phyloP scores from a whole-genome alignment of 2,329 filamentous ascomycete species.

The Mollisiaceae sp. region DNA sequence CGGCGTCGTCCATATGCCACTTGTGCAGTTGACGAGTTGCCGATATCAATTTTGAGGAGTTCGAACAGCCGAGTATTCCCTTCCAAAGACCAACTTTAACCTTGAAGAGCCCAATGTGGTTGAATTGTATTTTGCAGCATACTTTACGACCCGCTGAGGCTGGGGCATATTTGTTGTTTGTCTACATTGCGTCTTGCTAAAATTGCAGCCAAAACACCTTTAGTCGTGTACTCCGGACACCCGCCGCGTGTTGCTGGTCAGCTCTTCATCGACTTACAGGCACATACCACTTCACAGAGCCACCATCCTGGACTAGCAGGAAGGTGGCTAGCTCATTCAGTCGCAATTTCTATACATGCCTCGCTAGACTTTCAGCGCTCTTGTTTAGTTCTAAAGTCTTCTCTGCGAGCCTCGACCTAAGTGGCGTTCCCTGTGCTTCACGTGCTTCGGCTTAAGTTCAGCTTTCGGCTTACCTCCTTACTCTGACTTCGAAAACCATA shows the following conservation, averaged over 20 bases:
- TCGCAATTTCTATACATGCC: neutral
- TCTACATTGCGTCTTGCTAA: neutral
- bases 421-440: neutral
- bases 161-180: neutral
- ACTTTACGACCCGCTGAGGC: neutral
- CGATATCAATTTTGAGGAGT: neutral
- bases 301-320: neutral
- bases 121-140: neutral
- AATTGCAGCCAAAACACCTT: neutral
- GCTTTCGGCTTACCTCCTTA: neutral
- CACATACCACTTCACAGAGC: neutral
- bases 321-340: neutral
- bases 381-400: neutral
- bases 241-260: neutral
- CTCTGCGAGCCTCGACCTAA: neutral
- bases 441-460: neutral
- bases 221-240: neutral
- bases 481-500: conserved; percentile 1
- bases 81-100: neutral
- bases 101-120: neutral
- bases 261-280: neutral
- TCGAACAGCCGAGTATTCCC: neutral
- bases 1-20: neutral
- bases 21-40: neutral
- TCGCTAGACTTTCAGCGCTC: neutral